These are phyloP conservation scores for Sporothrix globosa DNA, from an alignment of 2,329 filamentous ascomycete species.

Conservation along the genomic window DNA sequence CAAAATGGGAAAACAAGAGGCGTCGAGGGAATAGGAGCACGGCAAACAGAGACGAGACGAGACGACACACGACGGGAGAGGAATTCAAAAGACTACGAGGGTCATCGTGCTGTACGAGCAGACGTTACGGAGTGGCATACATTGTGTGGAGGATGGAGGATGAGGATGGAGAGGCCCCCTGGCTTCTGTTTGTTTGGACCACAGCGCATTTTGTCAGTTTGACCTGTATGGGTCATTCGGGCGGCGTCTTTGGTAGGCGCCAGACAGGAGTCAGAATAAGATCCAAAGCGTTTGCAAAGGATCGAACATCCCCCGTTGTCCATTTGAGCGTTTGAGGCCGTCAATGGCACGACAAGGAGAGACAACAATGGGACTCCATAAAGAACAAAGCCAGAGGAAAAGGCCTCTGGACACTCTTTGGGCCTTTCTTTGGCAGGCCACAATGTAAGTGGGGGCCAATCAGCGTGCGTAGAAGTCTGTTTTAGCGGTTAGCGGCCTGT, in stretches of 20 bases:
- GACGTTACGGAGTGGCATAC: background rate
- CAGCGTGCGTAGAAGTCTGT: background rate
- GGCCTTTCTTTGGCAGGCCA: conserved; percentile 25
- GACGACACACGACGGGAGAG: background rate
- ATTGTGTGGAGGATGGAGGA: background rate
- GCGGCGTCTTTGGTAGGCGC: background rate
- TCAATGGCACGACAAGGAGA: background rate
- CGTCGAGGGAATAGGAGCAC: background rate
- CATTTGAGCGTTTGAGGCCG: conserved; percentile 1
- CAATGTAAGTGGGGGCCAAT: conserved; percentile 28
- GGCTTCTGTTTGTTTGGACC: background rate
- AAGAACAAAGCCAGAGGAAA: background rate
- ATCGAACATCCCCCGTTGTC: too few species aligned
- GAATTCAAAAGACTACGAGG: background rate
- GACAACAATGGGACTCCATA: conserved; percentile 1
- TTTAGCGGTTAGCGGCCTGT: background rate
- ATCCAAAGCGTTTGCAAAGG: too few species aligned
- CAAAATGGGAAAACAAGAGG: background rate
- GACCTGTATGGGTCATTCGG: background rate
- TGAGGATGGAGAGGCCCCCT: background rate
- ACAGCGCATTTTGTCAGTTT: background rate
- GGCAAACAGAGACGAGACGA: conserved; percentile 18
- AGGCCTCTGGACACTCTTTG: conserved; percentile 1
- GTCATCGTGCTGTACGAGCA: background rate
- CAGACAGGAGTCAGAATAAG: too few species aligned